Percentiles rank a stretch among this genome's conserved stretches.
Evolutionary conservation across 1,284 basidiomycete genomes (phyloP).

Genomic region (Xerocomus tenax): DNA sequence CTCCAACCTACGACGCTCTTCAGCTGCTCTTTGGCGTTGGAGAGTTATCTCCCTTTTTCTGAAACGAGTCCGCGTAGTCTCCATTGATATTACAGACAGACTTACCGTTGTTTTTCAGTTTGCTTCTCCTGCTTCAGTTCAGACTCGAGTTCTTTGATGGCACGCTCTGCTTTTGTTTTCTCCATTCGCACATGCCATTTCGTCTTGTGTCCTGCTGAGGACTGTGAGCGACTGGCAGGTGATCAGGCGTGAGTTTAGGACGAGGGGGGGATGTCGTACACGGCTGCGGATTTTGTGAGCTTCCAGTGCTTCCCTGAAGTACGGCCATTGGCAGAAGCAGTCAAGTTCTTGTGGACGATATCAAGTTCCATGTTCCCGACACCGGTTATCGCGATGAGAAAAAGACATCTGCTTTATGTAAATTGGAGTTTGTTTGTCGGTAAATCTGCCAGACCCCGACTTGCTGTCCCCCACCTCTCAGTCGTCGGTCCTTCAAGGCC

Average conservation of each 20-base stretch:
- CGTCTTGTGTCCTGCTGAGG: conserved; percentile 56
- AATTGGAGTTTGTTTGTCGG: conserved; percentile 6
- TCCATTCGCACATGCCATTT: conserved; percentile 66
- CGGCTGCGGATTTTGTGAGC: conserved; percentile 48
- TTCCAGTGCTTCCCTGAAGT: conserved; percentile 67
- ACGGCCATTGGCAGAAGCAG: conserved; percentile 51
- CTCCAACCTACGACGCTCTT: conserved; percentile 62
- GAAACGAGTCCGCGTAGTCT: conserved; percentile 6
- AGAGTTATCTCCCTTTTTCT: conserved; percentile 61
- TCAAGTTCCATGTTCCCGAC: neutral
- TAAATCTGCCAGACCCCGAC: neutral
- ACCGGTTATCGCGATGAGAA: conserved; percentile 16
- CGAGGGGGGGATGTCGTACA: conserved; percentile 35
- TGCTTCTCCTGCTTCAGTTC: conserved; percentile 71
- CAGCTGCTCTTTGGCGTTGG: conserved; percentile 60
- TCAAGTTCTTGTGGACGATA: conserved; percentile 31
- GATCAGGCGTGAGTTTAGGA: conserved; percentile 3
- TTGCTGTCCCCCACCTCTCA: neutral
- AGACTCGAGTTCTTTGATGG: conserved; percentile 61
- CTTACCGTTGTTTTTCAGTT: conserved; percentile 54
- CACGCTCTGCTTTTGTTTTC: conserved; percentile 52
- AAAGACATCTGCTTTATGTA: conserved; percentile 20
- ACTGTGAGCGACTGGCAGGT: conserved; percentile 51
- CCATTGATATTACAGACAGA: neutral
- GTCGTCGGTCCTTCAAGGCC: conserved; percentile 11